Conservation (phyloP, 108 stramenopile species). For the Nitzschia sp. region DNA sequence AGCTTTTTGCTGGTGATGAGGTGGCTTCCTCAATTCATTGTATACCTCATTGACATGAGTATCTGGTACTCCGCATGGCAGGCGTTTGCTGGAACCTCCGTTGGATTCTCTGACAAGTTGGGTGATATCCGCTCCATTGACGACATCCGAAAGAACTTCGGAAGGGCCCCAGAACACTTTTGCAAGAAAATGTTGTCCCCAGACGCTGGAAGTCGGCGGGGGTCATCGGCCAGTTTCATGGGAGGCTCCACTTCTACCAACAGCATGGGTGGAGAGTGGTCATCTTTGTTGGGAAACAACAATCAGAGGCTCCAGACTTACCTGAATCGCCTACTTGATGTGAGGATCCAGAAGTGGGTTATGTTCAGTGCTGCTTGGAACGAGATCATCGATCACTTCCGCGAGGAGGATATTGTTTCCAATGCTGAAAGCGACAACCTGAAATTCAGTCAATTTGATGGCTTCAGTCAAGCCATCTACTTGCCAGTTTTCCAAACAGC, state of each 20-base stretch:
- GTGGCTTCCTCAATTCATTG: constrained; percentile 94
- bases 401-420: constrained; percentile 90
- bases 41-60: constrained; percentile 94
- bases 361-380: constrained; percentile 98
- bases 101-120: constrained; percentile 90
- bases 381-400: constrained; percentile 90
- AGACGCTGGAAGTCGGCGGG: constrained; percentile 84
- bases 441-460: constrained; percentile 92
- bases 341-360: constrained; percentile 95
- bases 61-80: constrained; percentile 97
- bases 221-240: constrained; percentile 77
- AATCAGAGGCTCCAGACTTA: constrained; percentile 80
- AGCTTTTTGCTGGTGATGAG: constrained; percentile 73
- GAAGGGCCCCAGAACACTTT: constrained; percentile 84
- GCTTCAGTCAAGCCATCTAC: constrained; percentile 94
- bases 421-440: constrained; percentile 90
- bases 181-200: constrained; percentile 89
- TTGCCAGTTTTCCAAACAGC: constrained; percentile 97
- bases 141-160: constrained; percentile 87
- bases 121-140: constrained; percentile 87
- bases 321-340: constrained; percentile 88
- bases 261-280: constrained; percentile 53
- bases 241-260: constrained; percentile 43
- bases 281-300: constrained; percentile 71
- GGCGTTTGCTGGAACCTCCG: constrained; percentile 90